Evolutionary conservation across 305 asterid species (phyloP).

Genomic region (Fraxinus dipetala): DNA sequence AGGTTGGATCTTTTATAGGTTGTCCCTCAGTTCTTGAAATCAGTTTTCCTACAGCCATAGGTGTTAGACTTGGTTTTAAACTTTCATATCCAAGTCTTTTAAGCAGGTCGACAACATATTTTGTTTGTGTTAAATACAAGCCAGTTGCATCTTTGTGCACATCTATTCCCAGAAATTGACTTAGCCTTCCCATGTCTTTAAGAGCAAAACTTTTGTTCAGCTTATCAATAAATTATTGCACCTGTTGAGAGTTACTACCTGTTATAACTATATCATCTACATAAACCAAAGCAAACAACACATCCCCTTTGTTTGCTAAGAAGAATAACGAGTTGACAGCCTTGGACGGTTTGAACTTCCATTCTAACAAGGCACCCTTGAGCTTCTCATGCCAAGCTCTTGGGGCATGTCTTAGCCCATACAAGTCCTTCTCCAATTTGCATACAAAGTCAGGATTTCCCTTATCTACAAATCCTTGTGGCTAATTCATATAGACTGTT

Average conservation of each 20-base stretch:
- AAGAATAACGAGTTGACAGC: neutral
- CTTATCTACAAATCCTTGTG: neutral
- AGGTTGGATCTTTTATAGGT: neutral
- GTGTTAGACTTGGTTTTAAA: neutral
- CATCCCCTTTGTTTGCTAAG: neutral
- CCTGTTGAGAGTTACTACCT: neutral
- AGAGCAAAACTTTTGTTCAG: neutral
- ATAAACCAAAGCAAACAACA: neutral
- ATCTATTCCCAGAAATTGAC: neutral
- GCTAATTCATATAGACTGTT: neutral
- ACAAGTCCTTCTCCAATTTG: neutral
- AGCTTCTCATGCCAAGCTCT: neutral
- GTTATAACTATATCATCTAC: neutral
- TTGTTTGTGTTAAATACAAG: neutral
- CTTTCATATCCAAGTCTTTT: neutral
- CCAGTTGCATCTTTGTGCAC: neutral
- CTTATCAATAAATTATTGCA: no score
- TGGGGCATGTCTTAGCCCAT: neutral
- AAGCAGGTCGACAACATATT: neutral
- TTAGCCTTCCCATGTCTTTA: neutral
- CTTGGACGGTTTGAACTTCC: neutral
- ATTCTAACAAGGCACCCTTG: neutral
- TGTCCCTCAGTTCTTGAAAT: no score
- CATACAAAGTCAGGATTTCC: neutral
- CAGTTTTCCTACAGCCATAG: neutral